phyloP scores from a whole-genome alignment of 352 stramenopile species.

The Phytopythium ostracodes region DNA sequence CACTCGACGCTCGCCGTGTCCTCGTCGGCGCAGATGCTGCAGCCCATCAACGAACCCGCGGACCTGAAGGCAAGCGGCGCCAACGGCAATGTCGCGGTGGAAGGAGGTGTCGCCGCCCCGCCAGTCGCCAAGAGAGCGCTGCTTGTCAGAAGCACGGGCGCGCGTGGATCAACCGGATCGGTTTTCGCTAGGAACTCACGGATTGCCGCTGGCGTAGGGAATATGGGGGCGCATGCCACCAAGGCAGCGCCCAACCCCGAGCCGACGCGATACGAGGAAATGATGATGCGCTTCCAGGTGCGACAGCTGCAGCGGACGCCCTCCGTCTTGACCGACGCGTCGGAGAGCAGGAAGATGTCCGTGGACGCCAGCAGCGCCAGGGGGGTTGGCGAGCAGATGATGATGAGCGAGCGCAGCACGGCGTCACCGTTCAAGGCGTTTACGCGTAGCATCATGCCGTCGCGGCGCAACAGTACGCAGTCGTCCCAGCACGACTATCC shows the following conservation, averaged over 20 bases:
- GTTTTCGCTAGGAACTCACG: background rate
- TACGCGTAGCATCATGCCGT: background rate
- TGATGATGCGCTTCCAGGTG: slow-evolving; percentile 52
- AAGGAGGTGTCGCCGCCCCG: background rate
- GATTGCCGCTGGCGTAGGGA: background rate
- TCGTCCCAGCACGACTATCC: background rate
- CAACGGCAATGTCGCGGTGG: background rate
- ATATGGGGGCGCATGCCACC: background rate
- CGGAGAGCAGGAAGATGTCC: slow-evolving; percentile 4
- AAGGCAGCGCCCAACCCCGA: background rate
- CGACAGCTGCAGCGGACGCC: slow-evolving; percentile 21
- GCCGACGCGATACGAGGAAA: slow-evolving; percentile 28
- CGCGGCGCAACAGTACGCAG: background rate
- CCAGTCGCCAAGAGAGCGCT: background rate
- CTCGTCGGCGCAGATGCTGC: background rate
- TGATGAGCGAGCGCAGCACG: background rate
- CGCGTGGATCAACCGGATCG: background rate
- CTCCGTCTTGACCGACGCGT: slow-evolving; percentile 8
- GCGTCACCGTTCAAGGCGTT: background rate
- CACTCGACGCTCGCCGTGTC: background rate
- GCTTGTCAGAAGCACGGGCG: background rate
- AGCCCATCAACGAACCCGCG: background rate
- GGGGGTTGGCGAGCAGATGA: background rate
- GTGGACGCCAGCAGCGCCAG: background rate
- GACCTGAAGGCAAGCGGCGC: background rate